Evolutionary conservation across 345 rosid species (phyloP).

Genomic region (Linum lewisii): DNA sequence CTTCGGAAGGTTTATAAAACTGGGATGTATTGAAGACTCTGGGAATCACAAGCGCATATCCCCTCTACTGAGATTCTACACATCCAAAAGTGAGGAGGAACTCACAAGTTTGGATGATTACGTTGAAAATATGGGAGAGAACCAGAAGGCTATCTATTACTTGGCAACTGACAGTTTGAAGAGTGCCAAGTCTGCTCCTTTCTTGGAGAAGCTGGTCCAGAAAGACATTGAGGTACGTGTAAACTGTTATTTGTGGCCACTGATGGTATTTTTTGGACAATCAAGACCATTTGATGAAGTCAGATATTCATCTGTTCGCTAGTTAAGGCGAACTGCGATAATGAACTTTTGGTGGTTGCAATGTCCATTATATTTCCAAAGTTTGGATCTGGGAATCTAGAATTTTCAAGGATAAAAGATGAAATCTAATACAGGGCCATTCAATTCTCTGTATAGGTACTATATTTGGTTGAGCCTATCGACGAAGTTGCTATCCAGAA

Average conservation of each 20-base stretch:
- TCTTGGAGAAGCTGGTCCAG: conserved; percentile 89
- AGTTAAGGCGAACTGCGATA: too few relatives aligned
- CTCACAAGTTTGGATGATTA: conserved; percentile 77
- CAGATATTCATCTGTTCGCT: too few relatives aligned
- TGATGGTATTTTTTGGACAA: neutral
- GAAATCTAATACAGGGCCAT: conserved; percentile 12
- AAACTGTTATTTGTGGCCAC: neutral
- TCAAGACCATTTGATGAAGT: too few relatives aligned
- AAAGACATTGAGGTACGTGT: conserved; percentile 73
- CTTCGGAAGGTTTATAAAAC: conserved; percentile 76
- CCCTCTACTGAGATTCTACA: conserved; percentile 66
- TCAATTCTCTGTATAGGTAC: conserved; percentile 39
- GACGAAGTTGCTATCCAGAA: conserved; percentile 98
- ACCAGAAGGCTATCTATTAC: conserved; percentile 89
- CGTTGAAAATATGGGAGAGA: conserved; percentile 89
- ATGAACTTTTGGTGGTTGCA: too few relatives aligned
- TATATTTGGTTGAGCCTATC: conserved; percentile 84
- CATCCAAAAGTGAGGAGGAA: conserved; percentile 83
- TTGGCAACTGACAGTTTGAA: conserved; percentile 87
- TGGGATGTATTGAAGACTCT: conserved; percentile 91
- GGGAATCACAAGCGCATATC: conserved; percentile 96
- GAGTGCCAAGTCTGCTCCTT: conserved; percentile 92
- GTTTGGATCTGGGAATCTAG: neutral
- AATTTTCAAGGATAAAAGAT: neutral
- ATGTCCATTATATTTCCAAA: too few relatives aligned